phyloP scores from a whole-genome alignment of 495 filamentous ascomycete species.

The Amphirosellinia nigrospora region DNA sequence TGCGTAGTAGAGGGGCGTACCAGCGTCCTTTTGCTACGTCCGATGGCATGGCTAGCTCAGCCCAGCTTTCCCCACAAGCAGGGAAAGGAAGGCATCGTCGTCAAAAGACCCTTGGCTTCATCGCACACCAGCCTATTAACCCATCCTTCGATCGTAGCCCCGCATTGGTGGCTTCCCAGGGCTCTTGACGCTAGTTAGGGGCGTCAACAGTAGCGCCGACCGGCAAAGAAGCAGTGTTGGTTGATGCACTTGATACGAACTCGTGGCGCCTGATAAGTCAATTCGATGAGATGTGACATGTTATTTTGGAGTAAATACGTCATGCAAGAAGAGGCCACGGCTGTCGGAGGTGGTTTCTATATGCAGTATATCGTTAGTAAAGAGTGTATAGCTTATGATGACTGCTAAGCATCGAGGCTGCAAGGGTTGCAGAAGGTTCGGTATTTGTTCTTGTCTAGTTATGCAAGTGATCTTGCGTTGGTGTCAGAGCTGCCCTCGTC shows the following conservation, averaged over 20 bases:
- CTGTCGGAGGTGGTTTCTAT: neutral
- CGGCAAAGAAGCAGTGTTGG: constrained; percentile 12
- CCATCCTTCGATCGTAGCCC: constrained; percentile 19
- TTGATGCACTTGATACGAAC: constrained; percentile 20
- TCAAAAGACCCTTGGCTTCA: constrained; percentile 7
- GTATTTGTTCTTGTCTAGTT: constrained; percentile 24
- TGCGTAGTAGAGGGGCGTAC: neutral
- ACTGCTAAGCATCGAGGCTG: neutral
- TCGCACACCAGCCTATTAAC: neutral
- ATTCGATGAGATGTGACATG: constrained; percentile 13
- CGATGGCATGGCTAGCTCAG: constrained; percentile 5
- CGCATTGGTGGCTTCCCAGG: constrained; percentile 20
- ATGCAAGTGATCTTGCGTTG: constrained; percentile 31
- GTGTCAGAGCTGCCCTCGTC: constrained; percentile 21
- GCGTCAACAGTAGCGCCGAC: neutral
- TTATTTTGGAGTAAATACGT: constrained; percentile 8
- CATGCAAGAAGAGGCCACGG: constrained; percentile 20
- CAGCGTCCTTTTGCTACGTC: neutral
- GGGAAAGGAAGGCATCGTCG: constrained; percentile 13
- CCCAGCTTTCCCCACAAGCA: constrained; percentile 16
- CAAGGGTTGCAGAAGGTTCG: constrained; percentile 24
- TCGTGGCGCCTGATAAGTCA: constrained; percentile 17
- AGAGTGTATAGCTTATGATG: neutral
- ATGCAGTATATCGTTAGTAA: neutral
- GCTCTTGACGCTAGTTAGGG: constrained; percentile 17